Evolutionary conservation across 1,139 yeast genomes (phyloP).

Genomic region (Hanseniaspora uvarum): DNA sequence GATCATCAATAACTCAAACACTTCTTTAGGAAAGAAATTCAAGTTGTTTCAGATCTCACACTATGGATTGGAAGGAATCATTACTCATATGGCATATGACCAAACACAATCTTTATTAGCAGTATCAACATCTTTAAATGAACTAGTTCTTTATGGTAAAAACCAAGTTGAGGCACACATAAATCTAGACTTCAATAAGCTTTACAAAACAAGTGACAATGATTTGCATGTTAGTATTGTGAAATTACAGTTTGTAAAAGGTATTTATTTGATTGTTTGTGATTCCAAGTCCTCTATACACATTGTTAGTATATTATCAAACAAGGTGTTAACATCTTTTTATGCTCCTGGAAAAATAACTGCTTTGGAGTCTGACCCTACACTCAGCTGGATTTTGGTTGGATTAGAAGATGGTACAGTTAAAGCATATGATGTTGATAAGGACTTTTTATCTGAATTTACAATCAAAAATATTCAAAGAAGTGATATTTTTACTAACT

Average conservation of each 20-base stretch:
- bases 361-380: slow-evolving; percentile 66
- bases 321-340: slow-evolving; percentile 43
- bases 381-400: slow-evolving; percentile 73
- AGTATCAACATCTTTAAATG: slow-evolving; percentile 59
- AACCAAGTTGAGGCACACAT: slow-evolving; percentile 68
- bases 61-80: slow-evolving; percentile 50
- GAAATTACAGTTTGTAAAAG: slow-evolving; percentile 58
- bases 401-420: slow-evolving; percentile 73
- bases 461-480: slow-evolving; percentile 67
- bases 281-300: slow-evolving; percentile 47
- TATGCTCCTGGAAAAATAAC: slow-evolving; percentile 58
- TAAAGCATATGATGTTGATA: slow-evolving; percentile 72
- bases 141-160: slow-evolving; percentile 74
- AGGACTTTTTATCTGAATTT: slow-evolving; percentile 56
- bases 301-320: slow-evolving; percentile 60
- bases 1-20: neutral
- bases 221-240: slow-evolving; percentile 37
- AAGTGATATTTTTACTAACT: slow-evolving; percentile 29
- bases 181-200: slow-evolving; percentile 37
- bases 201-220: neutral
- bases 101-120: slow-evolving; percentile 84
- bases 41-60: slow-evolving; percentile 30
- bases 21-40: slow-evolving; percentile 6
- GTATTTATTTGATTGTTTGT: slow-evolving; percentile 65
- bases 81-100: slow-evolving; percentile 65